Conservation (phyloP, 129 eudicot species). For the Chrysanthemum lavandulifolium region DNA sequence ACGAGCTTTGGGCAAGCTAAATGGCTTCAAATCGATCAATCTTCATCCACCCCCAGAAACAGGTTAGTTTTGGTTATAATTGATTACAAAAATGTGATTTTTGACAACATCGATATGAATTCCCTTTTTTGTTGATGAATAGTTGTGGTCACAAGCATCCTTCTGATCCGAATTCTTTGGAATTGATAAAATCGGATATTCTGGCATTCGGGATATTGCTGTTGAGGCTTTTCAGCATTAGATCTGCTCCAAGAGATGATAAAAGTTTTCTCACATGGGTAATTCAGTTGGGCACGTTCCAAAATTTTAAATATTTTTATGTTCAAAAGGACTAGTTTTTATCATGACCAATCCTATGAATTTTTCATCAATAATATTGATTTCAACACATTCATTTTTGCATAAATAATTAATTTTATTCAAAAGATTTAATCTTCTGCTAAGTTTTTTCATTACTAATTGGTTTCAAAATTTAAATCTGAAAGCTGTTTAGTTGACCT, state of each 20-base stretch:
- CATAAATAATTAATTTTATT: too few species aligned
- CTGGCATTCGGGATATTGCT: slow-evolving; percentile 50
- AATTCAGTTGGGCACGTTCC: slow-evolving; percentile 2
- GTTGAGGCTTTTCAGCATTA: slow-evolving; percentile 43
- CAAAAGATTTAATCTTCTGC: too few species aligned
- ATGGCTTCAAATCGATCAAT: slow-evolving; percentile 39
- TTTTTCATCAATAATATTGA: neutral
- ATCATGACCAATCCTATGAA: neutral
- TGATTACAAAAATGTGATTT: neutral
- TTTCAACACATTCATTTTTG: neutral
- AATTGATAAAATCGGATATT: slow-evolving; percentile 37
- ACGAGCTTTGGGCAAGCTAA: slow-evolving; percentile 47
- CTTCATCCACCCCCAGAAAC: slow-evolving; percentile 19
- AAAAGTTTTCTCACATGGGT: slow-evolving; percentile 42
- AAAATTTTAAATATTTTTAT: neutral
- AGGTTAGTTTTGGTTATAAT: slow-evolving; percentile 31
- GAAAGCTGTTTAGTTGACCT: slow-evolving; percentile 5
- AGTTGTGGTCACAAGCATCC: slow-evolving; percentile 41
- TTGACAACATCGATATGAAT: neutral
- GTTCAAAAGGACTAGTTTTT: neutral
- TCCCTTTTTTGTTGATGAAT: slow-evolving; percentile 22
- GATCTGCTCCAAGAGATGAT: slow-evolving; percentile 38
- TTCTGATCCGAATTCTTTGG: slow-evolving; percentile 29
- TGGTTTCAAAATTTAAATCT: too few species aligned
- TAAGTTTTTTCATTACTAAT: too few species aligned